Base-by-base conservation (phyloP, 73 alveolate genomes). In the Paramecium tetraurelia region DNA sequence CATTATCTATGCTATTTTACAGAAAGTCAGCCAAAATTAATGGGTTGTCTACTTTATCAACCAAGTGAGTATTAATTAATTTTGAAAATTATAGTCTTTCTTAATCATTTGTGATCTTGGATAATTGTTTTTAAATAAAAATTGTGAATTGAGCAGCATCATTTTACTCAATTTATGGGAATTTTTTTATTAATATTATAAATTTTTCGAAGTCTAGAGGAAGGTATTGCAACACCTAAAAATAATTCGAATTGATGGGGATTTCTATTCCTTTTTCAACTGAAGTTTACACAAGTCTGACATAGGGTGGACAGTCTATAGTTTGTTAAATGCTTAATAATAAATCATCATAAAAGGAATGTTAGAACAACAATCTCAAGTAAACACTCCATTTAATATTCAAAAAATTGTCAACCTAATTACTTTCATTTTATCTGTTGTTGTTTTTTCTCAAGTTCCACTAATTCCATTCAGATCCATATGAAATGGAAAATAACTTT, bases 21-120 rank as follows among this genome's bases (percentile, higher is more conserved):
- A 80, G 43, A 29, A 80, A 80, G 29, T 80, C 57, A 20, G 90
- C 90, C 10, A 80, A 80, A 18, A 80, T 43, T 24, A 80, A 46
- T 20, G 90, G 90, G 8, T 80, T 80, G 21, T 80, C 90, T 4
- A 80, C 75, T 48, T 80, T 80, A 80, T 80, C 90, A 20, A 80
- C 90, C 29, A 80, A 16, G 12, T 80, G 72, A 22, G 70, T 44
- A 35, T 80, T 80, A 4, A 80, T 41, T 2, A 80, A 48, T 80
- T 80, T 80, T 44, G 75, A 21, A 46, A 80, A 80, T 80, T 3
- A 14, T 0, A 80, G 6, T 80, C 57, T 43, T 44, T 80, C 29
- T 24, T 80, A 33, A 16, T 40, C 76, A 20, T 80, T 80, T 6
- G 8, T 40, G 24, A 80, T 41, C 7, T 46, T 21, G 0, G 57